Base-by-base conservation (phyloP, 2,329 filamentous ascomycete genomes). In the Aspergillus fijiensis region DNA sequence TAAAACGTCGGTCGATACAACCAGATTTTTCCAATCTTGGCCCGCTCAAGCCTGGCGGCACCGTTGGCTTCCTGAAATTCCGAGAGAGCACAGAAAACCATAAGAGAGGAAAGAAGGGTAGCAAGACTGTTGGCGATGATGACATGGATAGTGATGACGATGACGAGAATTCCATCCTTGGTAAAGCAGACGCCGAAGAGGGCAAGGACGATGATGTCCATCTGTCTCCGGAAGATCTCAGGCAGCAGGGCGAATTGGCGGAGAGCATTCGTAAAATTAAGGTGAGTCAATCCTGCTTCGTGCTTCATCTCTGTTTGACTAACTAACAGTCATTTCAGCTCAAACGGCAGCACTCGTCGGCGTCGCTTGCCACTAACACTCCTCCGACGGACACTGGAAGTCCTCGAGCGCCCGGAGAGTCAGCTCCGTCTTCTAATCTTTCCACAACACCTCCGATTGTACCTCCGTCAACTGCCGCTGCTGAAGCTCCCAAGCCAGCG, bases 21-120 rank as follows among this genome's bases (percentile, higher is more conserved):
- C 84, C 93, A 0, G 92, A 97, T 76, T 94, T 98, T 70, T 89
- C 91, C 14, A 92, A 85, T 59, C 83, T 98, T 10, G 90, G 89
- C 2, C 92, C 93, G 0, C 81, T 98, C 23, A 96, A 96, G 74
- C 84, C 90, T 2, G 86, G 87, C n/a, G 92, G 93, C 27, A 94
- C 92, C 0, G 91, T 96, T 51, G 93, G 93, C 39, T 98, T 96
- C 74, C 89, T 92, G 3, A 86, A 90, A 14, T 97, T 97, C 80
- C 87, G 94, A 57, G 92, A 96, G 64, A 82, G 83, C 59, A 83
- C 86, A 47, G 77, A 82, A 16, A 69, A 66, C 9, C 76, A 75
- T 50, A 69, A 81, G 58, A 87, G 87, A 69, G 82, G 82, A 60
- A 88, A 88, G 72, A 88, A 87, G 76, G 87, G 85, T 69, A 89